Evolutionary conservation across 2,329 filamentous ascomycete genomes (phyloP).

Genomic region (Aspergillus udagawae): DNA sequence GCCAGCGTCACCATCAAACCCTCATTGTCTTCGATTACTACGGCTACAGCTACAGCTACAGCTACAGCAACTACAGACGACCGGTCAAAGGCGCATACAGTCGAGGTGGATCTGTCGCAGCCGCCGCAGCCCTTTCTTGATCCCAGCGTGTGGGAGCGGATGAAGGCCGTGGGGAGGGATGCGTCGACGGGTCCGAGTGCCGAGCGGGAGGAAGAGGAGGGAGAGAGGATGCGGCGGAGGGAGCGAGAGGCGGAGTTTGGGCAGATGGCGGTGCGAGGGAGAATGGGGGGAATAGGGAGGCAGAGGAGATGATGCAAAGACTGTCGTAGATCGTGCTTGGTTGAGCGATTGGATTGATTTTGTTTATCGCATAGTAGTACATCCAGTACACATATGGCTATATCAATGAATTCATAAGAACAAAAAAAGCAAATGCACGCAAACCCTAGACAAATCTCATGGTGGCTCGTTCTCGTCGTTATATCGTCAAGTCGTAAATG

Average conservation of each 20-base stretch:
- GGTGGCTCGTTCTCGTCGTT: too few species aligned
- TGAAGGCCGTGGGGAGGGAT: constrained; percentile 11
- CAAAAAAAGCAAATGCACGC: too few species aligned
- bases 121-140: constrained; percentile 39
- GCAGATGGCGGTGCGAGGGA: constrained; percentile 30
- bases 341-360: neutral
- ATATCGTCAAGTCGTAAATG: too few species aligned
- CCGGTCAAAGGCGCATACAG: neutral
- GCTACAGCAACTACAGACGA: neutral
- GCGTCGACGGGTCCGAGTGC: constrained; percentile 2
- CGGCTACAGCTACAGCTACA: neutral
- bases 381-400: too few species aligned
- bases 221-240: constrained; percentile 14
- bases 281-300: constrained; percentile 11
- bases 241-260: constrained; percentile 27
- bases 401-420: too few species aligned
- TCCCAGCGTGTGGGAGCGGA: constrained; percentile 28
- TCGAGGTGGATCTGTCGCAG: constrained; percentile 32
- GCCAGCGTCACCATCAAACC: neutral
- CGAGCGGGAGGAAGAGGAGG: constrained; percentile 7
- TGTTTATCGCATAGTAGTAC: neutral
- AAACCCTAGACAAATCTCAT: too few species aligned
- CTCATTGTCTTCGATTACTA: neutral
- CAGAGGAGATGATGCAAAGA: neutral
- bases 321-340: too few species aligned